Evolutionary conservation across 495 filamentous ascomycete species (phyloP).

Genomic region (Daldinia vernicosa): DNA sequence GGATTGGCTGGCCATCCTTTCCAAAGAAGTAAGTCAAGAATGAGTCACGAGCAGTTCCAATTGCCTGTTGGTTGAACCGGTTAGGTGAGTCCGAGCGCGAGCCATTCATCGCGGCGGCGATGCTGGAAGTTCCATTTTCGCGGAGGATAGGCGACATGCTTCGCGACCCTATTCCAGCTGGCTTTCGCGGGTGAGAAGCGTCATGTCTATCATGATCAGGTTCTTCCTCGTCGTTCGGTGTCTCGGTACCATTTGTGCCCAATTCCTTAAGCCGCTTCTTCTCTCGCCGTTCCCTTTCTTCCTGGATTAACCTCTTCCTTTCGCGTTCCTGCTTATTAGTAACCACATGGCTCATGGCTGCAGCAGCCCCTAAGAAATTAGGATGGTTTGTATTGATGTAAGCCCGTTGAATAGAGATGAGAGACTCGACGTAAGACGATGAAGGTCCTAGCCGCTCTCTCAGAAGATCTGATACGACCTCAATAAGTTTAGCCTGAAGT

Average conservation of each 20-base stretch:
- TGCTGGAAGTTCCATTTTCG: constrained; percentile 65
- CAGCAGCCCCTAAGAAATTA: constrained; percentile 96
- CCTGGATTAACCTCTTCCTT: constrained; percentile 76
- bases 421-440: constrained; percentile 89
- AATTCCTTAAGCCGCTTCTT: constrained; percentile 82
- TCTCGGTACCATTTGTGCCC: constrained; percentile 77
- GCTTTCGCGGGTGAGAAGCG: constrained; percentile 49
- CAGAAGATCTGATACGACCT: constrained; percentile 96
- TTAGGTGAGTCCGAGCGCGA: constrained; percentile 68
- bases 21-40: constrained; percentile 99
- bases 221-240: constrained; percentile 79
- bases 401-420: constrained; percentile 95
- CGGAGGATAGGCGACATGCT: constrained; percentile 86
- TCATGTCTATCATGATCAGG: constrained; percentile 67
- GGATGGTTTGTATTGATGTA: constrained; percentile 99
- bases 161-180: constrained; percentile 65
- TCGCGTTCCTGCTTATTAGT: constrained; percentile 93
- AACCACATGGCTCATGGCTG: constrained; percentile 97
- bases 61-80: constrained; percentile 60
- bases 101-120: constrained; percentile 72
- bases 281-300: constrained; percentile 86
- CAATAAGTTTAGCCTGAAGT: constrained; percentile 95
- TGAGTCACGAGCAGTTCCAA: constrained; percentile 73
- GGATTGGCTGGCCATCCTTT: constrained; percentile 75
- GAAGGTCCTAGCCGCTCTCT: constrained; percentile 90